Evolutionary conservation across 805 yeast genomes (phyloP), one percentile per base, ranked within the genome.

Genomic region (Lipomyces spencermartinsiae): DNA sequence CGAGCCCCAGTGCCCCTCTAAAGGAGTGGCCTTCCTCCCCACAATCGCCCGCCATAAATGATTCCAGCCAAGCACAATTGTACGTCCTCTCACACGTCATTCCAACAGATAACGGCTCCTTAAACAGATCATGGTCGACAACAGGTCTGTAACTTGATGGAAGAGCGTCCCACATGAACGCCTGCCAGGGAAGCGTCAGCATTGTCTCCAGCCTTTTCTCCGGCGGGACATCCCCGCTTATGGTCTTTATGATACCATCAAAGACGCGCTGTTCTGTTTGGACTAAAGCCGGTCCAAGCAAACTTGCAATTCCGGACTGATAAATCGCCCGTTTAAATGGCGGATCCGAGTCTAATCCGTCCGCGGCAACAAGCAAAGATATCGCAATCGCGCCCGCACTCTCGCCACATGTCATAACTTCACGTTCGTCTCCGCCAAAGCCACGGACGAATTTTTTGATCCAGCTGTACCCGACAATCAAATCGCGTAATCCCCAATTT

Each of bases 401-500:
- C 31, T 82, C 68, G 1, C 86, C 85, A 46, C 80, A 81, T 14
- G 80, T 77, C 0, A 84, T 78, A 46, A 83, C 76, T 57, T 75
- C 74, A 6, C 80, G 79, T 0, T 76, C 75, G 72, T 83, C 76
- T 58, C 86, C 85, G n/a, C 83, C 84, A 70, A 83, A 82, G 39
- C 78, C 70, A 16, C 68, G 68, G 64, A 83, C 81, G 71, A 80
- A 70, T 67, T 81, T 74, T 61, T 78, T 76, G 2, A 77, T 74
- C 85, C 85, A 83, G 71, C 81, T 82, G 16, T 83, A 64, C 22
- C 63, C 67, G 31, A 58, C 60, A 29, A 63, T 57, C 10, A 49
- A 46, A 71, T 83, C 85, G 83, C 83, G 81, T 51, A 82, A 76
- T 1, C 84, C 84, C 62, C 78, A 78, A 64, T 82, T 79, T 31